These are phyloP conservation scores for Metarhizium guizhouense DNA, from an alignment of 2,329 filamentous ascomycete species.

Conservation along the genomic window DNA sequence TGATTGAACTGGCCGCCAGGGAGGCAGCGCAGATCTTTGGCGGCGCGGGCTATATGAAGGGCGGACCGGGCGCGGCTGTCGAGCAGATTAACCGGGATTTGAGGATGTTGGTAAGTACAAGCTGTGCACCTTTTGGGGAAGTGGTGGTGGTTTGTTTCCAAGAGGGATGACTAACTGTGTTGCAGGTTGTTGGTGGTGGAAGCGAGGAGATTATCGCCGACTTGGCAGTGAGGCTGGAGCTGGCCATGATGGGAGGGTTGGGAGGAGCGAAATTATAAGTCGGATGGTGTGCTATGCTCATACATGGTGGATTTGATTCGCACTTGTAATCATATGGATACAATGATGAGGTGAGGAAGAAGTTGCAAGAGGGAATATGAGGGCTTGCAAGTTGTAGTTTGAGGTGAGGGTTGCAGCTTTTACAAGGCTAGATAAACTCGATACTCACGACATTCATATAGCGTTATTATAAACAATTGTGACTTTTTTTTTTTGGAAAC, in stretches of 20 bases:
- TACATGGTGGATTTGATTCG: not conserved
- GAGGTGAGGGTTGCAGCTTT: too few relatives aligned
- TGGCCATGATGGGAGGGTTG: slow-evolving; percentile 11
- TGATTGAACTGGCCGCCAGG: slow-evolving; percentile 39
- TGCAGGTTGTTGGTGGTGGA: slow-evolving; percentile 42
- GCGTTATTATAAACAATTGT: too few relatives aligned
- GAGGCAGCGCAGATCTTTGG: slow-evolving; percentile 48
- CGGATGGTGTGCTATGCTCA: not conserved
- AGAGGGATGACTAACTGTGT: not conserved
- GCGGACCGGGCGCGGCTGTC: slow-evolving; percentile 36
- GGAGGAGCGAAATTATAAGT: slow-evolving; percentile 11
- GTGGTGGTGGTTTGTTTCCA: not conserved
- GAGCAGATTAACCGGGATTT: slow-evolving; percentile 46
- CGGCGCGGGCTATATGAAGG: slow-evolving; percentile 40
- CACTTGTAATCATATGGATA: not conserved
- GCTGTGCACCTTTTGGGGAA: not conserved
- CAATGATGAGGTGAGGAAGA: not conserved
- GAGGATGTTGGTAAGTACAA: slow-evolving; percentile 17
- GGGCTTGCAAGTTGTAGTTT: too few relatives aligned
- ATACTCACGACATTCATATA: too few relatives aligned
- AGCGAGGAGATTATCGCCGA: slow-evolving; percentile 47
- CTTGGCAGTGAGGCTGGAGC: slow-evolving; percentile 40
- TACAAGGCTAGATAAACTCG: too few relatives aligned
- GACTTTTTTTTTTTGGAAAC: too few relatives aligned
- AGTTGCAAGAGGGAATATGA: too few relatives aligned